Percentiles rank a stretch among this genome's conserved stretches.
Evolutionary conservation across 148 eudicot genomes (phyloP).

Genomic region (Mesembryanthemum crystallinum): DNA sequence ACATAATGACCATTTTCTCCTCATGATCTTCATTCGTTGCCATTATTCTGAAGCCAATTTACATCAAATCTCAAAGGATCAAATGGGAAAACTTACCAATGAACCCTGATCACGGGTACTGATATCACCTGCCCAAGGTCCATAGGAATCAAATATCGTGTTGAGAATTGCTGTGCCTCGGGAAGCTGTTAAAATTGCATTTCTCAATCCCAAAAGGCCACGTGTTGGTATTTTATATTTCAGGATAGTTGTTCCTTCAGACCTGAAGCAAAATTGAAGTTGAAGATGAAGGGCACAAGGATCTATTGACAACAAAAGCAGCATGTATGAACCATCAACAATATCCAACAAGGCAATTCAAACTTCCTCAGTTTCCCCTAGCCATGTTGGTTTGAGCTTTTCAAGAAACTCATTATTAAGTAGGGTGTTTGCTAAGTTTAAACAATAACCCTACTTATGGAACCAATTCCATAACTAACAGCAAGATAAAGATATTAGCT

Average conservation of each 20-base stretch:
- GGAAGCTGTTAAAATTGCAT: constrained; percentile 88
- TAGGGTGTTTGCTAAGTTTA: background rate
- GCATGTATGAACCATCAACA: constrained; percentile 2
- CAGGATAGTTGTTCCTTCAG: constrained; percentile 78
- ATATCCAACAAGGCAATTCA: background rate
- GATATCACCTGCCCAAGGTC: constrained; percentile 97
- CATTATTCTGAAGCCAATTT: constrained; percentile 2
- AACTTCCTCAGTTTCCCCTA: constrained; percentile 12
- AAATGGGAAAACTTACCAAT: constrained; percentile 47
- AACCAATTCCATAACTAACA: background rate
- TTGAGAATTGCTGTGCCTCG: constrained; percentile 96
- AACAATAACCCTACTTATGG: background rate
- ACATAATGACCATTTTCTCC: background rate
- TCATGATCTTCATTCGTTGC: background rate
- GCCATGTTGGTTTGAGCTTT: background rate
- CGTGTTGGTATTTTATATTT: constrained; percentile 94
- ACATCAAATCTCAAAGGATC: constrained; percentile 5
- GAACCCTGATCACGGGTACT: constrained; percentile 93
- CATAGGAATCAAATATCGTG: constrained; percentile 92
- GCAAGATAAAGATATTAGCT: background rate
- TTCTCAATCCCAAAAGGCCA: constrained; percentile 90
- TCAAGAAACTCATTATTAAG: background rate
- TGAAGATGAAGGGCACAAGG: constrained; percentile 7
- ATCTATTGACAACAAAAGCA: background rate
- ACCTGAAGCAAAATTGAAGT: constrained; percentile 34